Base-by-base conservation (phyloP, 495 filamentous ascomycete species). In the Bryoglossum gracile region DNA sequence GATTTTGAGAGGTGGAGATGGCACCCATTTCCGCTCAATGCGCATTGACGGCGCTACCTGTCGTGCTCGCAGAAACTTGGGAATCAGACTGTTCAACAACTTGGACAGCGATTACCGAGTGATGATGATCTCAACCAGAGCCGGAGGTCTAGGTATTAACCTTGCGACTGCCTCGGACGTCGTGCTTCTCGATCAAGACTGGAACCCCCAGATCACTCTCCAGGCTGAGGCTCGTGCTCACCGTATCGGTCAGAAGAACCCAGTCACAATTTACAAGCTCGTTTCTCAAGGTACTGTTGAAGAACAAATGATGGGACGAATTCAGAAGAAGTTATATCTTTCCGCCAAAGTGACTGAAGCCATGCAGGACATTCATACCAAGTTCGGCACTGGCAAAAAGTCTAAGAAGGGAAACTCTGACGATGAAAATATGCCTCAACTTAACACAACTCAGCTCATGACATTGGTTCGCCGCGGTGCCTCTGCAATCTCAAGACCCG, bases 151-250 rank as follows among this genome's bases (percentile, higher is more conserved):
- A 14, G 82, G 81, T 3, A 70, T 84, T 32, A 86, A 83, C 50
- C 62, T 84, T 0, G 72, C 76, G 3, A 66, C 72, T 25, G 78
- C 81, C 0, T 76, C 71, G 4, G 75, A 77, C 44, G 77, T 84
- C 1, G 66, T 84, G 13, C 80, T 86, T 54, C 59, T 84, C 3
- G 82, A 86, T 33, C 71, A 77, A 28, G 80, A 84, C 50, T 84
- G 78, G 78, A 84, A 84, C 33, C 82, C 81, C 0, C 80, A 83
- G 51, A 66, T 79, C 8, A 79, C 84, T 57, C 76, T 95, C 1
- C 92, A 98, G 64, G 92, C 92, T 0, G 90, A 95, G 67, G 96
- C 97, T 59, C 86, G 92, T 14, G 94, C 92, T 1, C 92, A 98
- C 67, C 83, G 92, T 3, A 87, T 98, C 17, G 94, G 92, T 0